These are phyloP conservation scores for Zelonia costaricensis DNA, from an alignment of 208 protist genomes.

Conservation along the genomic window DNA sequence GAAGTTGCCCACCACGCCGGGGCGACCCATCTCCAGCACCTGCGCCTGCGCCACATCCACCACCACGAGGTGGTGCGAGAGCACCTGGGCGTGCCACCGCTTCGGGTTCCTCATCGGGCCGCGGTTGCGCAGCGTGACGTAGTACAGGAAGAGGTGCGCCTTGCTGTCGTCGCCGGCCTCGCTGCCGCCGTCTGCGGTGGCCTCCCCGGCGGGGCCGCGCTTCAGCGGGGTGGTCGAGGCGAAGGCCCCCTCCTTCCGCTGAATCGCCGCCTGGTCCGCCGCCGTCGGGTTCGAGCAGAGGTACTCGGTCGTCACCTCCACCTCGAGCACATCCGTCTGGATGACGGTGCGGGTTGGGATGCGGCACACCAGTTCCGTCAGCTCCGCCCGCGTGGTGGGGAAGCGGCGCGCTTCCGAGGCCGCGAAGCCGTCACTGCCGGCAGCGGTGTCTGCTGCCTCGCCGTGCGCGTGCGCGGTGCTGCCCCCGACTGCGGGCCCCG, in stretches of 20 bases:
- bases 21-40: conserved; percentile 70
- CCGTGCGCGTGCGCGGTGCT: too few species aligned
- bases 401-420: conserved; percentile 11
- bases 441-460: too few species aligned
- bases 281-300: conserved; percentile 46
- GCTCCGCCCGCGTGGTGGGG: conserved; percentile 35
- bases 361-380: conserved; percentile 23
- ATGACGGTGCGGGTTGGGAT: conserved; percentile 62
- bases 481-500: too few species aligned
- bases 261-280: background rate
- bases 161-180: conserved; percentile 9
- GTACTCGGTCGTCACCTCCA: conserved; percentile 75
- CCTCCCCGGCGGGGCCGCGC: background rate
- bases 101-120: conserved; percentile 54
- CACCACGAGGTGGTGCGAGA: conserved; percentile 79
- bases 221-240: conserved; percentile 26
- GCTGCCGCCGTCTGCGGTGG: background rate
- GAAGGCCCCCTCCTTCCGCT: conserved; percentile 8
- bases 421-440: background rate
- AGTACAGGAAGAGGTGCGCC: conserved; percentile 75
- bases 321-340: conserved; percentile 73
- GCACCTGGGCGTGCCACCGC: conserved; percentile 74
- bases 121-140: conserved; percentile 77
- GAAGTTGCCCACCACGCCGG: conserved; percentile 80
- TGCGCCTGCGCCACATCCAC: conserved; percentile 42